A percentile compares a stretch with the other conserved stretches of the same genome.
Evolutionary conservation across 495 filamentous ascomycete species (phyloP).

Genomic region (Articulospora tetracladia): DNA sequence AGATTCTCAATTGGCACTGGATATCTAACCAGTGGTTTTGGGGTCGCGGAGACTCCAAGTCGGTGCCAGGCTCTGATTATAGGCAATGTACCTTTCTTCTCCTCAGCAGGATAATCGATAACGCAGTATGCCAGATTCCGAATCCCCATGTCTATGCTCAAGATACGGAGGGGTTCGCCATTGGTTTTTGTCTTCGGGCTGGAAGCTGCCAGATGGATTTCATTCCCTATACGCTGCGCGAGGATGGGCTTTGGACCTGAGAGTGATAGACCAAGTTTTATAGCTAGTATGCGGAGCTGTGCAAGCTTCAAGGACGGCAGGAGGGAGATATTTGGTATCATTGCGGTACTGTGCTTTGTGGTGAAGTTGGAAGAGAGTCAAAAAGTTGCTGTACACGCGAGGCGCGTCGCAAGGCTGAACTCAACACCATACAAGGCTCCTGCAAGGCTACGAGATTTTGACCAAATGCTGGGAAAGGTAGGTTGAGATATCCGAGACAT

Average conservation of each 20-base stretch:
- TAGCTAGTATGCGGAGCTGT: constrained; percentile 16
- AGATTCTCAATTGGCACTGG: neutral
- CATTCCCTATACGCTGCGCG: constrained; percentile 20
- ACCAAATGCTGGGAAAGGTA: too few relatives aligned
- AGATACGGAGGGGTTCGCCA: constrained; percentile 36
- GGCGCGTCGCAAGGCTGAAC: constrained; percentile 8
- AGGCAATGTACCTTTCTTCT: constrained; percentile 15
- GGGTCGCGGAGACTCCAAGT: constrained; percentile 25
- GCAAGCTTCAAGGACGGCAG: constrained; percentile 18
- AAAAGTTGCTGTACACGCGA: neutral
- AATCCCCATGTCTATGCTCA: constrained; percentile 88
- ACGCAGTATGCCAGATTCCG: constrained; percentile 77
- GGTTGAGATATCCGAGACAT: too few relatives aligned
- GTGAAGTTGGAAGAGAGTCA: neutral
- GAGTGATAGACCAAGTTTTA: constrained; percentile 24
- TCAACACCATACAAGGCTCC: too few relatives aligned
- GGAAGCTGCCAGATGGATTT: constrained; percentile 7
- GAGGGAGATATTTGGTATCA: constrained; percentile 24
- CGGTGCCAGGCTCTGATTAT: constrained; percentile 36
- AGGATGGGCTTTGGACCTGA: constrained; percentile 28
- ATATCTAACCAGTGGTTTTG: neutral
- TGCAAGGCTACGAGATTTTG: too few relatives aligned
- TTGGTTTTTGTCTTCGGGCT: neutral
- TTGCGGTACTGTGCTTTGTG: constrained; percentile 14
- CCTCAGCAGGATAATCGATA: constrained; percentile 35